Evolutionary conservation across 768 basidiomycete genomes (phyloP).

Genomic region (Leccinum barrowsii): DNA sequence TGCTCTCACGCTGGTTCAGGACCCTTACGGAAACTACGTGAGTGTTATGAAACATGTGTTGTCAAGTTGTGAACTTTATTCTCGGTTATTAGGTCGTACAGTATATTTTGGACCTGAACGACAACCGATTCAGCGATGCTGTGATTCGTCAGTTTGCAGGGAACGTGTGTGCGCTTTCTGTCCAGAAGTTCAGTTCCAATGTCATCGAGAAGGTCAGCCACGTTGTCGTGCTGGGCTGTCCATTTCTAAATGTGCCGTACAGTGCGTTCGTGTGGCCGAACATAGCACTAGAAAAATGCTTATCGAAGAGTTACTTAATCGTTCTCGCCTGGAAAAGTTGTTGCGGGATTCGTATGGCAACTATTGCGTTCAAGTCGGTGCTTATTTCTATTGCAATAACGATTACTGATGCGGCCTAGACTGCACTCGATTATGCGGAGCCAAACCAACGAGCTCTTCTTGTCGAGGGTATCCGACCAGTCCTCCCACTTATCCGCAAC

Average conservation of each 20-base stretch:
- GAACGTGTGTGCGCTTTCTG: slow-evolving; percentile 95
- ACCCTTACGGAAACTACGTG: slow-evolving; percentile 92
- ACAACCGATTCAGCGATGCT: slow-evolving; percentile 95
- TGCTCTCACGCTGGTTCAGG: slow-evolving; percentile 94
- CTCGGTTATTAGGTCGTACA: slow-evolving; percentile 72
- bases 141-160: slow-evolving; percentile 97
- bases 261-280: slow-evolving; percentile 93
- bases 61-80: not conserved
- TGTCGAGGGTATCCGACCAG: slow-evolving; percentile 97
- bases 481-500: slow-evolving; percentile 96
- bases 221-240: not conserved
- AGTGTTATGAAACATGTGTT: slow-evolving; percentile 23
- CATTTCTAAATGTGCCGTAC: not conserved
- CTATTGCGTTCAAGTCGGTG: slow-evolving; percentile 82
- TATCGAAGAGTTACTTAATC: slow-evolving; percentile 93
- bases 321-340: slow-evolving; percentile 91
- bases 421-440: slow-evolving; percentile 96
- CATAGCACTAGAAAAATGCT: slow-evolving; percentile 90
- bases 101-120: slow-evolving; percentile 97
- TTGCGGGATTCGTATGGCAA: slow-evolving; percentile 96
- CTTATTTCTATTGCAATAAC: not conserved
- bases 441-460: slow-evolving; percentile 88
- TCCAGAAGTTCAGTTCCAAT: slow-evolving; percentile 99
- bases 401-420: slow-evolving; percentile 46
- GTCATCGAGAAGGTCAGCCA: slow-evolving; percentile 86